These are phyloP conservation scores for Carex littledalei DNA, from an alignment of 176 grass and related monocot genomes.

Conservation along the genomic window DNA sequence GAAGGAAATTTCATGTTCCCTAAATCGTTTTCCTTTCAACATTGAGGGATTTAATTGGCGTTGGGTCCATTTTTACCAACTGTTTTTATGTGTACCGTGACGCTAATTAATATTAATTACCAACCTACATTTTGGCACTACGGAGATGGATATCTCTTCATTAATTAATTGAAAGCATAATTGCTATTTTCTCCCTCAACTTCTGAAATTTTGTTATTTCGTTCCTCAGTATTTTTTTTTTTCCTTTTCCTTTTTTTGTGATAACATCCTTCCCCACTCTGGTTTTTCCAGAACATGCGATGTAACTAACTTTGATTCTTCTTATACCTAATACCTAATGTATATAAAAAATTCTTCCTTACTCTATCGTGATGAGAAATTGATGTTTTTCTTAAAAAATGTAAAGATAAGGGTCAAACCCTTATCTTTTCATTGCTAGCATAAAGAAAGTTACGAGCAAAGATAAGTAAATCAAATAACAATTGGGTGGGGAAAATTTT, in stretches of 20 bases:
- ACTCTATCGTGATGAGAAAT: no score
- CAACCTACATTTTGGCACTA: conserved; percentile 4
- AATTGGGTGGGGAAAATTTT: no score
- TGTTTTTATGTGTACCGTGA: not conserved
- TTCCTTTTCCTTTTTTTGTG: not conserved
- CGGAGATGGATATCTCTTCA: not conserved
- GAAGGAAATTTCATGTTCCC: not conserved
- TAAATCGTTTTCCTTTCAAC: not conserved
- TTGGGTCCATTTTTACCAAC: not conserved
- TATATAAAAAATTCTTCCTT: no score
- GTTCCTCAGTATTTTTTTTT: not conserved
- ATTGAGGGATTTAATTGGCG: not conserved
- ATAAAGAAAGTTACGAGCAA: no score
- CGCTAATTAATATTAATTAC: not conserved
- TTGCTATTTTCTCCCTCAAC: not conserved
- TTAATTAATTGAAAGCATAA: not conserved
- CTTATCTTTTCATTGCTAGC: no score
- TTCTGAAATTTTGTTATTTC: not conserved
- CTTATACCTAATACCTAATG: no score
- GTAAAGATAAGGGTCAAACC: no score
- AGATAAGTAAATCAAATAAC: no score
- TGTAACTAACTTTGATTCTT: no score
- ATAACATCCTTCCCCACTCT: not conserved
- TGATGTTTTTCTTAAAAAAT: no score
- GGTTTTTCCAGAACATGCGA: not conserved